Percentiles rank a stretch among this genome's conserved stretches.
Evolutionary conservation across 345 rosid genomes (phyloP).

Genomic region (Sapria himalayana): DNA sequence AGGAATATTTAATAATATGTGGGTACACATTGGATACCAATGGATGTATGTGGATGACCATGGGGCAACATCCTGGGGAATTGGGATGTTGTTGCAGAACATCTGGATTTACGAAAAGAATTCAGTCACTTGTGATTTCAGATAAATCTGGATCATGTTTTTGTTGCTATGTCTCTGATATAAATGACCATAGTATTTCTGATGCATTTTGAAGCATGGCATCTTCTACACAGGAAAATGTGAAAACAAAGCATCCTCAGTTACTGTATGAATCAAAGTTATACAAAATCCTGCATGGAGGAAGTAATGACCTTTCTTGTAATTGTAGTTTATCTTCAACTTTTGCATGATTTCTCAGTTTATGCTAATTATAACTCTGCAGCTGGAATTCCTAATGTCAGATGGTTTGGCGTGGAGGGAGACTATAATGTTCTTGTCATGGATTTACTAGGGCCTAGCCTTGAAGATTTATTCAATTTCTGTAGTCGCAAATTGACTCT

Average conservation of each 20-base stretch:
- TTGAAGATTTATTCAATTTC: slow-evolving; percentile 78
- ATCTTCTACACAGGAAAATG: slow-evolving; percentile 39
- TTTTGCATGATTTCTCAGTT: slow-evolving; percentile 3
- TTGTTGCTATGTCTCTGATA: too few species aligned
- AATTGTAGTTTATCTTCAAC: not conserved
- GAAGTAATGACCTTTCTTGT: slow-evolving; percentile 29
- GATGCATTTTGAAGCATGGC: too few species aligned
- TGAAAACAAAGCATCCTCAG: slow-evolving; percentile 87
- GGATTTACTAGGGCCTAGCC: slow-evolving; percentile 85
- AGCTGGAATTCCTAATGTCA: slow-evolving; percentile 71
- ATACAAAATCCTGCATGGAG: slow-evolving; percentile 81
- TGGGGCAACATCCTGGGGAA: too few species aligned
- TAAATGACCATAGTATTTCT: too few species aligned
- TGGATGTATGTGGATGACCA: too few species aligned
- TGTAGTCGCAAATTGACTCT: slow-evolving; percentile 70
- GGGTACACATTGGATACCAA: too few species aligned
- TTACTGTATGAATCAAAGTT: slow-evolving; percentile 67
- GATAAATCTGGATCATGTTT: too few species aligned
- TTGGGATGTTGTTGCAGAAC: too few species aligned
- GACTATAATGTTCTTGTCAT: slow-evolving; percentile 74
- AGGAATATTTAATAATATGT: too few species aligned
- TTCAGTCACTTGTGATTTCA: too few species aligned
- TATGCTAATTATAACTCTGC: slow-evolving; percentile 10
- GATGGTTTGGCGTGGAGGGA: slow-evolving; percentile 77
- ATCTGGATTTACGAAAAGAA: too few species aligned